Conservation (phyloP, 805 yeast species). For the Isabelozyma heimii region DNA sequence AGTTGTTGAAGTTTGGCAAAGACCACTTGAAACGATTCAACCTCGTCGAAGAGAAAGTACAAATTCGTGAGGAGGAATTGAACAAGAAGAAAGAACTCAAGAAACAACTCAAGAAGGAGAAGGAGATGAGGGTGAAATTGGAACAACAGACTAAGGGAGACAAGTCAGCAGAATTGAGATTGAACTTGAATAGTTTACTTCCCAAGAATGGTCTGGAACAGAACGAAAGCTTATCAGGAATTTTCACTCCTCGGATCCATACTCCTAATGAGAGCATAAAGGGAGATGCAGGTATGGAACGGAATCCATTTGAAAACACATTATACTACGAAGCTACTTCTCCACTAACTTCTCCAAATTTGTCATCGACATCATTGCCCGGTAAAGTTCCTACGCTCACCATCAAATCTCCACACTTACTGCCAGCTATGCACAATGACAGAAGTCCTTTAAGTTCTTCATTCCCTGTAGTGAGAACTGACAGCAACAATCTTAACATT, state of each 20-base stretch:
- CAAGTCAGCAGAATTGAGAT: slow-evolving; percentile 1
- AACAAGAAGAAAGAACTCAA: neutral
- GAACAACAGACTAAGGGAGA: neutral
- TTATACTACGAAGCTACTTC: slow-evolving; percentile 12
- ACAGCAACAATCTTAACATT: slow-evolving; percentile 1
- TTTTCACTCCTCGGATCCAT: slow-evolving; percentile 34
- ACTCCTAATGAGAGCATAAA: slow-evolving; percentile 20
- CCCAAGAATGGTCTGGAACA: neutral
- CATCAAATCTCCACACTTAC: neutral
- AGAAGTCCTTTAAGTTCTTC: slow-evolving; percentile 2
- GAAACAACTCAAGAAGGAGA: neutral
- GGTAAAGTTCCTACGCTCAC: neutral
- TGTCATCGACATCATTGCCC: slow-evolving; percentile 1
- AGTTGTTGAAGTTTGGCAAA: slow-evolving; percentile 46
- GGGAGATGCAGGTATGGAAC: slow-evolving; percentile 11
- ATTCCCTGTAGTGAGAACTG: slow-evolving; percentile 7
- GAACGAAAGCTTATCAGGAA: slow-evolving; percentile 25
- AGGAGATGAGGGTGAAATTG: neutral
- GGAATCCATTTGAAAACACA: slow-evolving; percentile 37
- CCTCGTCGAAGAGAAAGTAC: slow-evolving; percentile 43
- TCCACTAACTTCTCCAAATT: slow-evolving; percentile 1
- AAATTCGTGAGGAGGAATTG: slow-evolving; percentile 9
- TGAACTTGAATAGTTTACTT: slow-evolving; percentile 2
- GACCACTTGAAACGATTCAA: slow-evolving; percentile 49
- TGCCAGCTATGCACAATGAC: neutral